Conservation (phyloP, 345 rosid species). For the Sonneratia alba region DNA sequence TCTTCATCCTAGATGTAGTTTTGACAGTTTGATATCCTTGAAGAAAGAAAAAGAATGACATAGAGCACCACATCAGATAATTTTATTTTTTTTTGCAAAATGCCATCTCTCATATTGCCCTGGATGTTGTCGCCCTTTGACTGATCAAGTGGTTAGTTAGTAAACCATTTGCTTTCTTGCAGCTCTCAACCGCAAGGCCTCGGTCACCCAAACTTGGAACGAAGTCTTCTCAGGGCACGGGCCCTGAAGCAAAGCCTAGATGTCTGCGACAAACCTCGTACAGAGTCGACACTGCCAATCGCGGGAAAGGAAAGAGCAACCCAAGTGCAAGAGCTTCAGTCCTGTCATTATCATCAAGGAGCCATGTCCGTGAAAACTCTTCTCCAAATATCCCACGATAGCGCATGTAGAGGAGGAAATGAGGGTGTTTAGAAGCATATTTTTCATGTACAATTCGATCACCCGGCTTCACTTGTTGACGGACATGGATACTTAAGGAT, state of each 20-base stretch:
- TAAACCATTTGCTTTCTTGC: slow-evolving; percentile 17
- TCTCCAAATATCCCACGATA: slow-evolving; percentile 52
- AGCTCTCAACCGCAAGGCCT: slow-evolving; percentile 33
- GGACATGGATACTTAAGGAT: too few species aligned
- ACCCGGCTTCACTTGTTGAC: too few species aligned
- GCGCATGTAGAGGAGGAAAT: neutral
- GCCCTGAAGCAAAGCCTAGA: slow-evolving; percentile 23
- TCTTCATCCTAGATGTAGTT: too few species aligned
- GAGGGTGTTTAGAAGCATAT: neutral
- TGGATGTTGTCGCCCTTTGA: neutral
- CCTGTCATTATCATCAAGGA: slow-evolving; percentile 24
- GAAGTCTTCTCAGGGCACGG: slow-evolving; percentile 25
- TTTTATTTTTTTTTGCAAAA: too few species aligned
- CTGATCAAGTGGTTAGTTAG: neutral
- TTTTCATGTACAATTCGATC: neutral
- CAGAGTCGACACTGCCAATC: slow-evolving; percentile 25
- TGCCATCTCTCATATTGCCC: too few species aligned
- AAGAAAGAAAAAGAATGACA: too few species aligned
- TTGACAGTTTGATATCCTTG: too few species aligned
- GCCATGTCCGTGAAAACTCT: slow-evolving; percentile 44
- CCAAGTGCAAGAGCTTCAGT: slow-evolving; percentile 21
- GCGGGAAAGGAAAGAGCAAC: slow-evolving; percentile 21
- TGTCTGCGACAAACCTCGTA: slow-evolving; percentile 29
- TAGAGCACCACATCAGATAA: too few species aligned
- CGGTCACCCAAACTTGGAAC: slow-evolving; percentile 40